phyloP scores from a whole-genome alignment of 495 filamentous ascomycete genomes.

The Staphylotrichum tortipilum region DNA sequence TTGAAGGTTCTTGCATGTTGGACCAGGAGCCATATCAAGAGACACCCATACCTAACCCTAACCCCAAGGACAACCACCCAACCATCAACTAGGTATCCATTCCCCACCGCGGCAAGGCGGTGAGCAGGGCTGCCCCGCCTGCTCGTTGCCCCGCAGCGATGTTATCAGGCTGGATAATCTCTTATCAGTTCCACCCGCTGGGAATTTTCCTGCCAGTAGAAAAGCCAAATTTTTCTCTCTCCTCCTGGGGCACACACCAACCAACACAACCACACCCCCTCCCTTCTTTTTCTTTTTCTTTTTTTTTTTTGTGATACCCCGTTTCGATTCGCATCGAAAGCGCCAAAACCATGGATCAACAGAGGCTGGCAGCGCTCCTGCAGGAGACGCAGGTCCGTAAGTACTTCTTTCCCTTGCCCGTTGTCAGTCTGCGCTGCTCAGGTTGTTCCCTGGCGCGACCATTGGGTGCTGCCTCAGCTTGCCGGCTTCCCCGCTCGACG shows the following conservation, averaged over 20 bases:
- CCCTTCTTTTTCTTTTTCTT: conserved; percentile 8
- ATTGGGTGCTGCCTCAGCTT: too few relatives aligned
- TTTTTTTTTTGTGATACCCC: conserved; percentile 24
- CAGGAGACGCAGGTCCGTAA: conserved; percentile 67
- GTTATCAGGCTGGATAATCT: conserved; percentile 9
- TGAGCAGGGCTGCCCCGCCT: neutral
- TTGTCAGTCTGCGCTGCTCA: too few relatives aligned
- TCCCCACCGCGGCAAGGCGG: too few relatives aligned
- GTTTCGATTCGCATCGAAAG: conserved; percentile 6
- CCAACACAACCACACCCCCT: conserved; percentile 1
- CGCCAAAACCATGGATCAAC: conserved; percentile 56
- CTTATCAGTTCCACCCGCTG: conserved; percentile 25
- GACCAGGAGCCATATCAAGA: too few relatives aligned
- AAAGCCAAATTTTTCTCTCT: conserved; percentile 18
- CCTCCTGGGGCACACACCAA: conserved; percentile 8
- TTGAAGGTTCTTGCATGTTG: too few relatives aligned
- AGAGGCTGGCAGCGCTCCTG: conserved; percentile 64
- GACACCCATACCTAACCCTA: too few relatives aligned
- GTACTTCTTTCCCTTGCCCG: conserved; percentile 28
- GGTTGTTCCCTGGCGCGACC: too few relatives aligned
- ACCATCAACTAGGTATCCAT: too few relatives aligned
- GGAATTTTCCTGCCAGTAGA: conserved; percentile 21
- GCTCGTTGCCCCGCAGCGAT: conserved; percentile 14
- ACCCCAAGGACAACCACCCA: too few relatives aligned
- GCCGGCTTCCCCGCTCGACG: neutral